These are phyloP conservation scores for Candida berthetii DNA, from an alignment of 805 yeast species.

Conservation along the genomic window DNA sequence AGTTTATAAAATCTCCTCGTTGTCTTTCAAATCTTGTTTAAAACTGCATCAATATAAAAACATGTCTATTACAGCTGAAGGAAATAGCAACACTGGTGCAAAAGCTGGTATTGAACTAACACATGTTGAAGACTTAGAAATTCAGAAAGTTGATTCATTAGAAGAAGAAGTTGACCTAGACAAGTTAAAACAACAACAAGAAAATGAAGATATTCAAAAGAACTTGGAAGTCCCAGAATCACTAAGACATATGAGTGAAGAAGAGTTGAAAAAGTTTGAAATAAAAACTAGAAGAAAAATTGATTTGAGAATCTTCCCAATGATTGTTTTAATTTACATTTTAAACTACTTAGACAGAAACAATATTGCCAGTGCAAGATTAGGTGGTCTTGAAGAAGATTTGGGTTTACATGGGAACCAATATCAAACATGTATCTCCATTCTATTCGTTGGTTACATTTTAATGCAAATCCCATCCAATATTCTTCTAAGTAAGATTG, in stretches of 20 bases:
- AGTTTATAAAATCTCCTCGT: too few species aligned
- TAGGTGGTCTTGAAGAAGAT: conserved; percentile 43
- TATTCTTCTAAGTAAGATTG: conserved; percentile 33
- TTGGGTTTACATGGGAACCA: conserved; percentile 33
- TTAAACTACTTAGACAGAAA: conserved; percentile 45
- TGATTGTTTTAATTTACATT: conserved; percentile 43
- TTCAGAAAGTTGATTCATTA: not conserved
- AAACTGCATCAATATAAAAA: too few species aligned
- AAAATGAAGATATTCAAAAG: not conserved
- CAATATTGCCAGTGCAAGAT: conserved; percentile 42
- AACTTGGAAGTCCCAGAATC: conserved; percentile 15
- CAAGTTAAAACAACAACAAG: not conserved
- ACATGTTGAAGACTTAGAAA: not conserved
- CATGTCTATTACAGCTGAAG: too few species aligned
- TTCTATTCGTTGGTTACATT: conserved; percentile 44
- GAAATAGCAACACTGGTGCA: too few species aligned
- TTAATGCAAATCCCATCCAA: conserved; percentile 46
- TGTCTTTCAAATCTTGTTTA: too few species aligned
- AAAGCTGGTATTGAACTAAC: not conserved
- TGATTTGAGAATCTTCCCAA: conserved; percentile 44
- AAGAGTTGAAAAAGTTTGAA: conserved; percentile 38
- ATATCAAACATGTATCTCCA: conserved; percentile 46
- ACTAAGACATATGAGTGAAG: conserved; percentile 18
- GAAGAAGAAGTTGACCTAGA: not conserved
- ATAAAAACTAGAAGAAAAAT: conserved; percentile 37